Conservation (phyloP, 371 early-diverging fungal genomes). For the Parasitella parasitica region DNA sequence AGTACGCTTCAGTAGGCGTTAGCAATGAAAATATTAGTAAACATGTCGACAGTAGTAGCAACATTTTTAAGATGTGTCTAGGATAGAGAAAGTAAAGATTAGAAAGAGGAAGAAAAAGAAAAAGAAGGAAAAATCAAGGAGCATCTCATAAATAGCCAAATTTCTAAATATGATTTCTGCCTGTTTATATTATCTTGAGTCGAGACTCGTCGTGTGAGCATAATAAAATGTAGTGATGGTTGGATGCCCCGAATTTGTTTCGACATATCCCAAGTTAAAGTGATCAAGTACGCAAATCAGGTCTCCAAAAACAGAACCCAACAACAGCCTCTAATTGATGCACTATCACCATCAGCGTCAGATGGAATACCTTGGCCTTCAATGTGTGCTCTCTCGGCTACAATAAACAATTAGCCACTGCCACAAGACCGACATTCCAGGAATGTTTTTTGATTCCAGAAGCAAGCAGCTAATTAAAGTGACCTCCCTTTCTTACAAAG, state of each 20-base stretch:
- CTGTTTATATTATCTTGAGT: not conserved
- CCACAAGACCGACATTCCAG: not conserved
- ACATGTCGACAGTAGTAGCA: not conserved
- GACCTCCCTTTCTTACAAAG: not conserved
- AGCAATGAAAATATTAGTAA: not conserved
- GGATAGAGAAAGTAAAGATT: not conserved
- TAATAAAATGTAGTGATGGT: not conserved
- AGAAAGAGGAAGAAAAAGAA: not conserved
- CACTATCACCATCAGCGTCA: too few relatives aligned
- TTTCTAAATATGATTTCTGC: not conserved
- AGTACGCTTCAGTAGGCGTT: constrained; percentile 14
- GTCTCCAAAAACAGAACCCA: too few relatives aligned
- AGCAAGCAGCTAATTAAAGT: not conserved
- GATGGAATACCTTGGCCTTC: too few relatives aligned
- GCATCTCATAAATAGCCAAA: not conserved
- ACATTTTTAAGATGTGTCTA: not conserved
- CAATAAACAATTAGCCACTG: not conserved
- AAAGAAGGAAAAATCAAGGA: not conserved
- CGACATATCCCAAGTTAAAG: too few relatives aligned
- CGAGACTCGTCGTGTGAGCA: not conserved
- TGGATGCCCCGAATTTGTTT: too few relatives aligned
- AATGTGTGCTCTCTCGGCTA: too few relatives aligned
- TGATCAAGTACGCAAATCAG: too few relatives aligned
- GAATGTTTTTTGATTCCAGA: not conserved
- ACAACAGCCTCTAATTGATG: too few relatives aligned